These are phyloP conservation scores for Penicillium freii DNA, from an alignment of 2,329 filamentous ascomycete species.

Conservation along the genomic window DNA sequence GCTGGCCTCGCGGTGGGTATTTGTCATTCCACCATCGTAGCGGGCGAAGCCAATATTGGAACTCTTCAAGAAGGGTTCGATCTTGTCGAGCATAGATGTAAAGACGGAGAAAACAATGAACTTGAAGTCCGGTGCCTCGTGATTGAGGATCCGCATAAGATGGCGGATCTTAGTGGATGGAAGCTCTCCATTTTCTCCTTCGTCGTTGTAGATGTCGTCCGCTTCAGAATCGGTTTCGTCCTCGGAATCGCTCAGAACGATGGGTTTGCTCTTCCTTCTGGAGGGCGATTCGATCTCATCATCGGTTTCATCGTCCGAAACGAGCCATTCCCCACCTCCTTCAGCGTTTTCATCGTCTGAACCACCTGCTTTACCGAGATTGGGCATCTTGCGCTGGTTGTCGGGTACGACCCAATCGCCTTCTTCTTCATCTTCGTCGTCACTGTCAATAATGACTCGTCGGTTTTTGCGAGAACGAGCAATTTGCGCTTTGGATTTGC, in stretches of 20 bases:
- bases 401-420: slow-evolving; percentile 78
- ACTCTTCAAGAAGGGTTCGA: slow-evolving; percentile 82
- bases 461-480: slow-evolving; percentile 39
- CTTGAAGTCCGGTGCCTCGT: slow-evolving; percentile 79
- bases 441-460: slow-evolving; percentile 52
- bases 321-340: slow-evolving; percentile 76
- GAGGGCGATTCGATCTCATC: slow-evolving; percentile 33
- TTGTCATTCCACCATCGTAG: slow-evolving; percentile 94
- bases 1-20: slow-evolving; percentile 86
- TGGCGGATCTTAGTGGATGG: slow-evolving; percentile 87
- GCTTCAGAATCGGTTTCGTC: slow-evolving; percentile 45
- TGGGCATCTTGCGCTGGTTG: slow-evolving; percentile 58
- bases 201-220: slow-evolving; percentile 32
- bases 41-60: slow-evolving; percentile 76
- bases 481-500: slow-evolving; percentile 19
- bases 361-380: slow-evolving; percentile 76
- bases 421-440: slow-evolving; percentile 62
- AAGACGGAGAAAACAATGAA: slow-evolving; percentile 99
- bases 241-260: slow-evolving; percentile 22
- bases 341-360: slow-evolving; percentile 86
- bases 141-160: slow-evolving; percentile 74
- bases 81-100: slow-evolving; percentile 94
- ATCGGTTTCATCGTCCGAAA: slow-evolving; percentile 61
- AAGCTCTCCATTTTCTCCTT: slow-evolving; percentile 45
- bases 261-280: slow-evolving; percentile 21